Percentiles rank a stretch among this genome's conserved stretches.
phyloP scores from a whole-genome alignment of 2,329 filamentous ascomycete species.

The Beauveria pseudobassiana region DNA sequence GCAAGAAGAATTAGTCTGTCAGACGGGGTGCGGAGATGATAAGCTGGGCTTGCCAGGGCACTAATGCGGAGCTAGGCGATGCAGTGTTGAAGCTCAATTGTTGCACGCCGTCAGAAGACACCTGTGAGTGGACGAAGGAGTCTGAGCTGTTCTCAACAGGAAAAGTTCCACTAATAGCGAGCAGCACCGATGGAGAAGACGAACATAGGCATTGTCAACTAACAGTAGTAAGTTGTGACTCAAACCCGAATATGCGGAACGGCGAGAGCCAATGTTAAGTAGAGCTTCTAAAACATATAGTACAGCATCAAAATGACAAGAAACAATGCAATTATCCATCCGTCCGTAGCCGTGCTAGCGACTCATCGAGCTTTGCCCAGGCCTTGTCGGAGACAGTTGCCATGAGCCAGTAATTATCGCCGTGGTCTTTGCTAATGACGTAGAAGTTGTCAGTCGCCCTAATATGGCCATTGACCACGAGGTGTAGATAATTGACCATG shows the following conservation, averaged over 20 bases:
- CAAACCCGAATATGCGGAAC: background rate
- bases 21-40: background rate
- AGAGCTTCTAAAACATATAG: too few relatives aligned
- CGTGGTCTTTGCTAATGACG: background rate
- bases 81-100: background rate
- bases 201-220: background rate
- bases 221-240: too few relatives aligned
- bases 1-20: background rate
- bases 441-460: background rate
- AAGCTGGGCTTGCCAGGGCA: background rate
- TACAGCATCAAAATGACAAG: background rate
- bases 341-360: background rate
- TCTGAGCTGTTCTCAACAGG: background rate
- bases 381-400: conserved; percentile 1
- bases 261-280: too few relatives aligned
- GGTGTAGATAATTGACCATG: conserved; percentile 4
- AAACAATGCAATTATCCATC: background rate
- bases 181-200: background rate
- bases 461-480: background rate
- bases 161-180: background rate
- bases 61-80: background rate
- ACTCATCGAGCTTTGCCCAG: background rate
- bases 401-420: conserved; percentile 6
- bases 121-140: background rate
- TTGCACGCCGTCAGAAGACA: background rate